Percentiles rank a stretch among this genome's conserved stretches.
phyloP scores from a whole-genome alignment of 1,139 yeast species.

The Wickerhamomyces sp. region DNA sequence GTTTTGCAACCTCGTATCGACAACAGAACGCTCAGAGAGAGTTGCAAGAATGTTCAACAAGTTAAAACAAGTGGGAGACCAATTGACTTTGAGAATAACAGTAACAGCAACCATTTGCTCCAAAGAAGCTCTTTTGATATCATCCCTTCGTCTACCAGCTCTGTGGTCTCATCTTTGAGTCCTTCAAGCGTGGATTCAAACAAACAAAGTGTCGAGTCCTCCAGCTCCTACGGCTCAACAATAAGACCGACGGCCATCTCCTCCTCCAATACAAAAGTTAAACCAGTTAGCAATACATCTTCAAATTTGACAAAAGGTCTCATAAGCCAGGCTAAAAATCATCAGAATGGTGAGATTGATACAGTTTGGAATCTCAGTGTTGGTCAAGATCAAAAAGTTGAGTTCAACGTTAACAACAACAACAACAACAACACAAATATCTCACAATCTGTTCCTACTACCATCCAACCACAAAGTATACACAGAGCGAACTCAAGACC shows the following conservation, averaged over 20 bases:
- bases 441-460: slow-evolving; percentile 14
- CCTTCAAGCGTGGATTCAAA: slow-evolving; percentile 21
- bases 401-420: neutral
- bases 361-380: slow-evolving; percentile 17
- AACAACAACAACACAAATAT: slow-evolving; percentile 4
- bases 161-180: slow-evolving; percentile 12
- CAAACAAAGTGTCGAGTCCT: slow-evolving; percentile 18
- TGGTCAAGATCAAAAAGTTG: slow-evolving; percentile 1
- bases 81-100: no score
- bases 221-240: slow-evolving; percentile 11
- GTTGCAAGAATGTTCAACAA: slow-evolving; percentile 17
- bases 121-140: slow-evolving; percentile 1
- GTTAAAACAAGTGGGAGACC: neutral
- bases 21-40: slow-evolving; percentile 22
- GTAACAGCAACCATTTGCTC: neutral
- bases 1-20: slow-evolving; percentile 23
- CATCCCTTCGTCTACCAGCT: slow-evolving; percentile 2
- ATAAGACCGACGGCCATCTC: slow-evolving; percentile 1
- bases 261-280: neutral
- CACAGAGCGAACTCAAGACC: no score
- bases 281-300: slow-evolving; percentile 3
- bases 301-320: slow-evolving; percentile 20
- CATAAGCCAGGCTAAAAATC: slow-evolving; percentile 4
- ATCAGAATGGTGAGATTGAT: slow-evolving; percentile 10
- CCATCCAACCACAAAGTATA: slow-evolving; percentile 6